A percentile compares a stretch with the other conserved stretches of the same genome.
Evolutionary conservation across 208 protist genomes (phyloP).

Genomic region (Leishmania turanica): DNA sequence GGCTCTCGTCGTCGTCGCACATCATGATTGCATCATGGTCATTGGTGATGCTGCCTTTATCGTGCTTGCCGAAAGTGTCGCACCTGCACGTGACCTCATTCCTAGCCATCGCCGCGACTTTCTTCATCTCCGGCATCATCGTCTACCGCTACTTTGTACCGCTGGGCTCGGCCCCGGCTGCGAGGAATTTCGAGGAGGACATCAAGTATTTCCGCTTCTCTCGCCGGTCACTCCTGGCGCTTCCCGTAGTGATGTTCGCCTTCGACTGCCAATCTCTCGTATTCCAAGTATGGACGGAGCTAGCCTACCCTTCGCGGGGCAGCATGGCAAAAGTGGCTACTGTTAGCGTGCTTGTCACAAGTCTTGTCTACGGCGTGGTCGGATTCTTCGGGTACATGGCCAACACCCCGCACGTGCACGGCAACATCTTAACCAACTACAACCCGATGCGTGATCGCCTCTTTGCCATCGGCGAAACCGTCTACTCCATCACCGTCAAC

Average conservation of each 20-base stretch:
- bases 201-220: conserved; percentile 54
- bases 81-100: conserved; percentile 53
- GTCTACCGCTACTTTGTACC: conserved; percentile 67
- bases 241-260: conserved; percentile 76
- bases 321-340: conserved; percentile 63
- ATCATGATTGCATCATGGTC: conserved; percentile 49
- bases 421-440: conserved; percentile 80
- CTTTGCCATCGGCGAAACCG: conserved; percentile 43
- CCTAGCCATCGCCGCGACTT: conserved; percentile 53
- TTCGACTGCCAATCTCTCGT: conserved; percentile 79
- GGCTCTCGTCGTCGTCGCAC: conserved; percentile 37
- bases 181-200: conserved; percentile 1
- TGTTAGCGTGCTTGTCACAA: conserved; percentile 53
- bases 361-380: conserved; percentile 53
- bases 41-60: conserved; percentile 60
- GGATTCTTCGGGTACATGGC: conserved; percentile 70
- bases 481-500: conserved; percentile 63
- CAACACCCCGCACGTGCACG: conserved; percentile 49
- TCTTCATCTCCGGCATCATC: conserved; percentile 59
- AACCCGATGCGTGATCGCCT: conserved; percentile 53
- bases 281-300: conserved; percentile 60
- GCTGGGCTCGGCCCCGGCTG: background rate
- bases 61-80: conserved; percentile 51
- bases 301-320: conserved; percentile 30
- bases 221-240: conserved; percentile 33